Evolutionary conservation across 345 rosid species (phyloP).

Genomic region (Rhodamnia rubescens): DNA sequence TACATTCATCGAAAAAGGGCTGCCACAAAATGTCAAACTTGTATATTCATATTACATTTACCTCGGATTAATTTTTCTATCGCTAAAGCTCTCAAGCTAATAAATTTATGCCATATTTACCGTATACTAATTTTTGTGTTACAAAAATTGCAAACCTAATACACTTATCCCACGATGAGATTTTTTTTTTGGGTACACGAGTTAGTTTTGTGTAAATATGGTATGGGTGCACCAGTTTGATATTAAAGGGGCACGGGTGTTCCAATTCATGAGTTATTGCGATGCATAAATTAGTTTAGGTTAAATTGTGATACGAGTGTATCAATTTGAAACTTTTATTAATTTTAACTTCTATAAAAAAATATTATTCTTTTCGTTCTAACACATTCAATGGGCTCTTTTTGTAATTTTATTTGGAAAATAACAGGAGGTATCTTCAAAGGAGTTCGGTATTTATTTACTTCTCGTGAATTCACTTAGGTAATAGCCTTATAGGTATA

Average conservation of each 20-base stretch:
- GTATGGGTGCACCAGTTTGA: not conserved
- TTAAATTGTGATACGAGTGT: not conserved
- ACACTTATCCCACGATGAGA: no score
- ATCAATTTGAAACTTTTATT: not conserved
- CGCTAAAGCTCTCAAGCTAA: not conserved
- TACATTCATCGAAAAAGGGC: no score
- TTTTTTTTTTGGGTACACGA: not conserved
- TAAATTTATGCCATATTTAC: no score
- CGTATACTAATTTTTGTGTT: no score
- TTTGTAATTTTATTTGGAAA: not conserved
- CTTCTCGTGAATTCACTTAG: not conserved
- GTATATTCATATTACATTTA: no score
- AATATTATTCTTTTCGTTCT: rapidly evolving
- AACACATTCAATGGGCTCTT: not conserved
- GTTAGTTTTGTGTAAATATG: not conserved
- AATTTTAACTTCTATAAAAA: not conserved
- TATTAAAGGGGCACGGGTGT: no score
- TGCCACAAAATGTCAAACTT: not conserved
- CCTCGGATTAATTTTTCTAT: no score
- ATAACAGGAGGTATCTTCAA: not conserved
- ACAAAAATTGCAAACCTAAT: no score
- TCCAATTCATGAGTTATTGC: not conserved
- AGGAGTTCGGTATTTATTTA: not conserved
- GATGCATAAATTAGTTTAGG: not conserved
- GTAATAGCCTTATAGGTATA: no score